Percentiles rank a stretch among this genome's conserved stretches.
Conservation (phyloP, 208 protist species). For the Polymyxa betae region DNA sequence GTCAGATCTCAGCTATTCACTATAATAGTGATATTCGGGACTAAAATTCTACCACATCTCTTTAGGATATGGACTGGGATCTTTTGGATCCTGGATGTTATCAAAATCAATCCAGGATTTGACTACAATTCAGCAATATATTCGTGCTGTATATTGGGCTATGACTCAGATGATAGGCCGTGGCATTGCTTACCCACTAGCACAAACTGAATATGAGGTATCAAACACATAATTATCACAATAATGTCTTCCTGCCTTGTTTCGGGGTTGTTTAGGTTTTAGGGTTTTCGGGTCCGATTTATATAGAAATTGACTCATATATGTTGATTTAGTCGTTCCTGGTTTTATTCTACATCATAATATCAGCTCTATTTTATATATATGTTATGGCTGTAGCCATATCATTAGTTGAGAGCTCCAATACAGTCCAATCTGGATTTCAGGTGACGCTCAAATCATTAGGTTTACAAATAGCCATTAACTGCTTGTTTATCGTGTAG, state of each 20-base stretch:
- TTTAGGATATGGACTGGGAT: neutral
- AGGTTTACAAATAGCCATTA: neutral
- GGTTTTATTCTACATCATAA: neutral
- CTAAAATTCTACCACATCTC: neutral
- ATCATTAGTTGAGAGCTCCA: neutral
- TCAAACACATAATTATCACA: neutral
- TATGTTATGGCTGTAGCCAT: neutral
- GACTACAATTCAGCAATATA: slow-evolving; percentile 28
- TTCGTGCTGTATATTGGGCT: slow-evolving; percentile 24
- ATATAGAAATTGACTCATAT: no score
- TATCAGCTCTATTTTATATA: neutral
- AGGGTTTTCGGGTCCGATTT: neutral
- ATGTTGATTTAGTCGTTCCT: neutral
- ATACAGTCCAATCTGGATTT: neutral
- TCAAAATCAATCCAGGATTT: neutral
- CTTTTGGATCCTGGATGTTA: neutral
- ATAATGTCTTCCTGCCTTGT: neutral
- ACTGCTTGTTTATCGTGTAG: neutral
- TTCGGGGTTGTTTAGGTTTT: neutral
- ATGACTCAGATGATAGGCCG: slow-evolving; percentile 39
- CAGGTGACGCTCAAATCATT: no score
- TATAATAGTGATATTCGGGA: neutral
- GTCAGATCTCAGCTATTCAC: neutral
- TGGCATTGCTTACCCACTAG: neutral
- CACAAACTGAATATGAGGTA: neutral